A percentile compares a stretch with the other conserved stretches of the same genome.
phyloP scores from a whole-genome alignment of 2,329 filamentous ascomycete species.

The Phyllachora maydis region DNA sequence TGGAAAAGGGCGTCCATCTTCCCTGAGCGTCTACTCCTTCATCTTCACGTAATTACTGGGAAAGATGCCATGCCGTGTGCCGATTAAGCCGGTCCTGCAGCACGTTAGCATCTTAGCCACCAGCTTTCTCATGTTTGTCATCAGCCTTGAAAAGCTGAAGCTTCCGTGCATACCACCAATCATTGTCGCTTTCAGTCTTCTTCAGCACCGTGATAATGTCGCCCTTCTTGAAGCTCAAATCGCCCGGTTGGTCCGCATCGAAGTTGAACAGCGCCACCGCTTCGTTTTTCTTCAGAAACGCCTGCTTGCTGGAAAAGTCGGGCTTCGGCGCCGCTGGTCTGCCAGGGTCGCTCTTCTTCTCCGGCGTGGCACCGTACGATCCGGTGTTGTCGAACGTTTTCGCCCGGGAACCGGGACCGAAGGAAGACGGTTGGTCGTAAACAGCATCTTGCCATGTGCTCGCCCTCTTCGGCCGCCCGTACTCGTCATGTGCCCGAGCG shows the following conservation, averaged over 20 bases:
- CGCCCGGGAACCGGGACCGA: constrained; percentile 21
- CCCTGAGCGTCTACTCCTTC: too few species aligned
- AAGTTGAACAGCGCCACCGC: constrained; percentile 86
- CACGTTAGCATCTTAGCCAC: constrained; percentile 1
- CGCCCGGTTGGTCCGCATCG: constrained; percentile 79
- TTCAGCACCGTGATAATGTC: constrained; percentile 91
- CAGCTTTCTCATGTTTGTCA: too few species aligned
- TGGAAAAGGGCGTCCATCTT: too few species aligned
- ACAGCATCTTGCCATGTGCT: constrained; percentile 58
- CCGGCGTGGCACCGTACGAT: constrained; percentile 19
- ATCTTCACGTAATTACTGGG: constrained; percentile 63
- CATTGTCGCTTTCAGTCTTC: constrained; percentile 79
- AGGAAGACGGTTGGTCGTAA: constrained; percentile 42
- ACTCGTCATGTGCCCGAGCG: constrained; percentile 24
- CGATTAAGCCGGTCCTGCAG: constrained; percentile 68
- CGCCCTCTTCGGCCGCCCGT: constrained; percentile 36
- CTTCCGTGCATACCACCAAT: constrained; percentile 58
- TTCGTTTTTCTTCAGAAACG: constrained; percentile 47
- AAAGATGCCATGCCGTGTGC: constrained; percentile 74
- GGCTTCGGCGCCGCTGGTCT: constrained; percentile 81
- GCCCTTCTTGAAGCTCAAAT: constrained; percentile 91
- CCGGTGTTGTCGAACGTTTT: constrained; percentile 25
- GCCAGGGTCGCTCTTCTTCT: constrained; percentile 37
- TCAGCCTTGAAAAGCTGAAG: background rate
- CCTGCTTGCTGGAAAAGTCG: constrained; percentile 44